Evolutionary conservation across 768 basidiomycete genomes (phyloP).

Genomic region (Mycena polygramma): DNA sequence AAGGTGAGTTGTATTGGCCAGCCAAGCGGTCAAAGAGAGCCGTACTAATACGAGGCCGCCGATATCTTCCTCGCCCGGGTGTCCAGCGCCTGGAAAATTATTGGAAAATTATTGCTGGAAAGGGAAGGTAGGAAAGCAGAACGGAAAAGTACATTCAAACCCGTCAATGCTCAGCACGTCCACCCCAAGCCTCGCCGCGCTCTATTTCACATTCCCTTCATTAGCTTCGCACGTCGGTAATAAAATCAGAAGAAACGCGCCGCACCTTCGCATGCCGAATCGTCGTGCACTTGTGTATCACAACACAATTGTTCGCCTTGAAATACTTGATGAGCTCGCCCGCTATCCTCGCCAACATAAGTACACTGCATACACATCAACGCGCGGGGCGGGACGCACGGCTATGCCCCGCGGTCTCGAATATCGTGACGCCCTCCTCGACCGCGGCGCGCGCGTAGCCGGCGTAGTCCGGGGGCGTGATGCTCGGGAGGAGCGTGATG

Average conservation of each 20-base stretch:
- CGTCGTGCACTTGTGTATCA: conserved; percentile 93
- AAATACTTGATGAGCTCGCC: conserved; percentile 84
- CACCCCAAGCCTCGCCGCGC: conserved; percentile 82
- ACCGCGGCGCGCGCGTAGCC: conserved; percentile 86
- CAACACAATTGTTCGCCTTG: conserved; percentile 81
- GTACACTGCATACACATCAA: no score
- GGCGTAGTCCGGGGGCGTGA: conserved; percentile 92
- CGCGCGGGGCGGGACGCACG: conserved; percentile 61
- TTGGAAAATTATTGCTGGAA: conserved; percentile 31
- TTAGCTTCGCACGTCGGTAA: not conserved
- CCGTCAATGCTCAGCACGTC: conserved; percentile 92
- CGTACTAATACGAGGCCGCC: conserved; percentile 85
- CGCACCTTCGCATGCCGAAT: conserved; percentile 86
- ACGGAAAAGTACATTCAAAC: conserved; percentile 76
- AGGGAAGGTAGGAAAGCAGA: conserved; percentile 14
- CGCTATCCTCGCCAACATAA: conserved; percentile 57
- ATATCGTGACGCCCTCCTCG: conserved; percentile 89
- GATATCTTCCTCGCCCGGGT: conserved; percentile 95
- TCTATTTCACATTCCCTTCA: conserved; percentile 39
- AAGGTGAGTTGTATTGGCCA: not conserved
- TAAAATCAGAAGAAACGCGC: not conserved
- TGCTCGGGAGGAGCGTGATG: conserved; percentile 88
- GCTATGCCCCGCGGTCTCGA: conserved; percentile 95
- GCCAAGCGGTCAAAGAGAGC: not conserved
- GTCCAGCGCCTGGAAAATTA: conserved; percentile 79